Evolutionary conservation across 75 land plant species (phyloP), one percentile per base, ranked within the genome.

Genomic region (Larix kaempferi): DNA sequence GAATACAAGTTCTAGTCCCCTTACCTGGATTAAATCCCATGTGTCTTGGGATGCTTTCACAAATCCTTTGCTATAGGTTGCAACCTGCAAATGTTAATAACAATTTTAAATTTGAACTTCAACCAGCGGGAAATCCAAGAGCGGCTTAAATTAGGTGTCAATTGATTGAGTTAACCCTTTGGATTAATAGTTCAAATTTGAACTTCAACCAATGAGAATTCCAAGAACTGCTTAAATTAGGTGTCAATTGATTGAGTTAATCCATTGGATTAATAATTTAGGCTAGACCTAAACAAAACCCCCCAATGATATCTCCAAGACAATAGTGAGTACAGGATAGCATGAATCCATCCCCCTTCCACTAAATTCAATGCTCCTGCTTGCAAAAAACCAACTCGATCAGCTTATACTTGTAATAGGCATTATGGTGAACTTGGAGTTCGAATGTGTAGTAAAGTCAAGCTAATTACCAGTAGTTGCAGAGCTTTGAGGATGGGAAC

Each of bases 301-400:
- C 96, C 37, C 89, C 86, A 85, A 90, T 88, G 62, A 91, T n/a
- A n/a, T n/a, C 83, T 6, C 76, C 77, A 60, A 85, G 85, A 56
- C 87, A 91, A 64, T 93, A 93, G 75, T 84, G 88, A 5, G 93
- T 91, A 82, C 96, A 93, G 57, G 89, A 93, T 79, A 91, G 89
- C 84, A 93, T 83, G 82, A 93, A 93, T 82, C 91, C 96, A 64
- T 93, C n/a, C 89, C 49, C 89, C 89, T 65, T 86, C 91, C n/a
- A 86, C 61, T 76, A 89, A 71, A 77, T 89, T 86, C 78, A 89
- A 64, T 13, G 77, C 87, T 27, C 90, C 62, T 33, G 92, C 93
- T 5, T 58, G 59, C 21, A 19, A 15, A 58, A 2, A 58, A 15
- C 59, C 37, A 35, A 35, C 37, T 35, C 3, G 37, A 35, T 35